Conservation (phyloP, 176 grass and related monocot genomes). For the Triticum timopheevii region DNA sequence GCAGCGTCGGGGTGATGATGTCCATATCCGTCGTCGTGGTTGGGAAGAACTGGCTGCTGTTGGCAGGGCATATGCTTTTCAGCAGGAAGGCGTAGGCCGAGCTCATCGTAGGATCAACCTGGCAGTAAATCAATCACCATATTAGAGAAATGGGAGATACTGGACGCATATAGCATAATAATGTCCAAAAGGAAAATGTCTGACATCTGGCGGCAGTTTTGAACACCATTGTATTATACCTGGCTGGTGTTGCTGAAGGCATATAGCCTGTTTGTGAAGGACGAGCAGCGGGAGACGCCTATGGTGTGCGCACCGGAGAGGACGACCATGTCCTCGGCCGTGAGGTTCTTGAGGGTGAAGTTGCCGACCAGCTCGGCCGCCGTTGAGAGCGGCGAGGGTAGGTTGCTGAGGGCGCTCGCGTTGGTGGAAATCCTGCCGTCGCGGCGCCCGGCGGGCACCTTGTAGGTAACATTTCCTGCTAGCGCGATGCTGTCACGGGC, state of each 20-base stretch:
- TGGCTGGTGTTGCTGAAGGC: slow-evolving; percentile 41
- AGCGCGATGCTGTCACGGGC: slow-evolving; percentile 55
- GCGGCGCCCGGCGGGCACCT: neutral
- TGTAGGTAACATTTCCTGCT: neutral
- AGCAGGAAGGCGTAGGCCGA: slow-evolving; percentile 61
- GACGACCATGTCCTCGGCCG: slow-evolving; percentile 64
- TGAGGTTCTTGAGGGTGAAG: slow-evolving; percentile 56
- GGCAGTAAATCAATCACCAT: neutral
- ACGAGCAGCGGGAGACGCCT: slow-evolving; percentile 53
- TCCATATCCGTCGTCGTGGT: slow-evolving; percentile 51
- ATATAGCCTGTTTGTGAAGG: slow-evolving; percentile 59
- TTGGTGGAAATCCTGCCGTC: slow-evolving; percentile 11
- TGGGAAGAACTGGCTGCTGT: slow-evolving; percentile 56
- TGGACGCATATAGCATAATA: neutral
- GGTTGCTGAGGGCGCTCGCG: slow-evolving; percentile 29
- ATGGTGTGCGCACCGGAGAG: slow-evolving; percentile 75
- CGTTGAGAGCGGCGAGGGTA: slow-evolving; percentile 35
- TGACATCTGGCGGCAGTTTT: neutral
- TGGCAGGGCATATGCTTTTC: slow-evolving; percentile 42
- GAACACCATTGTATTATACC: neutral
- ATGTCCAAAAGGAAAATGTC: neutral
- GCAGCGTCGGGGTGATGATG: slow-evolving; percentile 51
- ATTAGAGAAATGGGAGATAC: neutral
- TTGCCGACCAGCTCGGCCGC: slow-evolving; percentile 39
- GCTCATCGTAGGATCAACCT: slow-evolving; percentile 58